phyloP scores from a whole-genome alignment of 2,329 filamentous ascomycete genomes.

The Apiospora kogelbergensis region DNA sequence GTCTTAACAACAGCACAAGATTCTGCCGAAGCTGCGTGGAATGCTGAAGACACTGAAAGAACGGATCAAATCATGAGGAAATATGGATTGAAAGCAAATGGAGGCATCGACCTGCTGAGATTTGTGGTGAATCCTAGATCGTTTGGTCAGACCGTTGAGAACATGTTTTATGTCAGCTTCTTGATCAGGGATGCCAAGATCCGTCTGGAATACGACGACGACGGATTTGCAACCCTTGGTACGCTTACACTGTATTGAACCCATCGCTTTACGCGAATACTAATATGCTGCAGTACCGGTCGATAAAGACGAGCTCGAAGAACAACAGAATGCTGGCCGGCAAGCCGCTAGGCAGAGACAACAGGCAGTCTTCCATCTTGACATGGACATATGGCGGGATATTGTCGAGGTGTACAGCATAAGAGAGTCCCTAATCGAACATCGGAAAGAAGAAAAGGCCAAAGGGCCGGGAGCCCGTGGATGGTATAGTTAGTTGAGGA shows the following conservation, averaged over 20 bases:
- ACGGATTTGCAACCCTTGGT: slow-evolving; percentile 79
- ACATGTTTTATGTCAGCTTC: slow-evolving; percentile 95
- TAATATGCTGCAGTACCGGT: slow-evolving; percentile 37
- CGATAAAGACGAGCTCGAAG: slow-evolving; percentile 47
- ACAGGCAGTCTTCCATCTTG: slow-evolving; percentile 85
- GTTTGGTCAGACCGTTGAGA: slow-evolving; percentile 94
- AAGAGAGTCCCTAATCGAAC: slow-evolving; percentile 78
- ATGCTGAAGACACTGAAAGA: slow-evolving; percentile 48
- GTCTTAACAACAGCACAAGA: slow-evolving; percentile 48
- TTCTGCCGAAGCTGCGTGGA: slow-evolving; percentile 41
- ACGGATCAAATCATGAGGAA: slow-evolving; percentile 58
- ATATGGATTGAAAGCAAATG: slow-evolving; percentile 64
- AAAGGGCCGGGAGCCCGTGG: slow-evolving; percentile 55
- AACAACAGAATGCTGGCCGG: slow-evolving; percentile 40
- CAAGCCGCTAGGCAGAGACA: slow-evolving; percentile 64
- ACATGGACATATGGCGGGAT: slow-evolving; percentile 80
- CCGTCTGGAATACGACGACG: slow-evolving; percentile 69
- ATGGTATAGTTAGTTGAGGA: slow-evolving; percentile 59
- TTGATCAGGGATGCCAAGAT: slow-evolving; percentile 83
- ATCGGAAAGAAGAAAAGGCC: slow-evolving; percentile 62
- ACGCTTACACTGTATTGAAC: slow-evolving; percentile 38
- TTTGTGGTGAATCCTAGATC: slow-evolving; percentile 89
- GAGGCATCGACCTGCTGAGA: slow-evolving; percentile 76
- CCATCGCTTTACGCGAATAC: slow-evolving; percentile 18
- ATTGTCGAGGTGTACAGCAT: slow-evolving; percentile 77